Percentiles rank a stretch among this genome's conserved stretches.
Conservation (phyloP, 2,329 filamentous ascomycete species). For the Seiridium cupressi region DNA sequence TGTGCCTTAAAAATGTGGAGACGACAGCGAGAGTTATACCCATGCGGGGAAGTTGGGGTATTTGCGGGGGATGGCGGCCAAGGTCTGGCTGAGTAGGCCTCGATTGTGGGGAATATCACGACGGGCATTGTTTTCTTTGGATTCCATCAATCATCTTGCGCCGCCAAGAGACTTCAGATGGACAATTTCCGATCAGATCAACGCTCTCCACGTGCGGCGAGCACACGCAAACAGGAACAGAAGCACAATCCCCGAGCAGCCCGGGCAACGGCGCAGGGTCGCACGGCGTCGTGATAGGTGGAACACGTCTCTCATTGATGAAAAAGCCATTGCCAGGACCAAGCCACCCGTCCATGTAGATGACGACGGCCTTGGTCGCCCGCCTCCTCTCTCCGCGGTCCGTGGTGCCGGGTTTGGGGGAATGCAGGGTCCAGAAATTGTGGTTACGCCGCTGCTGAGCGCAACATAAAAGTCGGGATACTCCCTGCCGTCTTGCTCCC, state of each 20-base stretch:
- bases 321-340: background rate
- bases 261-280: background rate
- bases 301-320: background rate
- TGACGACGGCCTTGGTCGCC: background rate
- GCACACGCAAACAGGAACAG: background rate
- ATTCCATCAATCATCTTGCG: constrained; percentile 20
- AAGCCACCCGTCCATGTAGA: background rate
- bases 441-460: background rate
- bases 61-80: constrained; percentile 12
- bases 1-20: background rate
- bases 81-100: background rate
- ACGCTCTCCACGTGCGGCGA: constrained; percentile 4
- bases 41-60: constrained; percentile 11
- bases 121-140: constrained; percentile 7
- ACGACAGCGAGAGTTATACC: background rate
- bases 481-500: background rate
- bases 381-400: background rate
- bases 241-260: background rate
- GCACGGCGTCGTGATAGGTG: constrained; percentile 8
- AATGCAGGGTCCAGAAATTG: constrained; percentile 2
- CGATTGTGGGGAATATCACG: background rate
- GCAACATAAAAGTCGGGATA: background rate
- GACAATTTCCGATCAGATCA: background rate
- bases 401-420: constrained; percentile 1
- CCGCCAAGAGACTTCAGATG: background rate